Evolutionary conservation across 1,284 basidiomycete genomes (phyloP), one percentile per base, ranked within the genome.

Genomic region (Tylopilus sp.): DNA sequence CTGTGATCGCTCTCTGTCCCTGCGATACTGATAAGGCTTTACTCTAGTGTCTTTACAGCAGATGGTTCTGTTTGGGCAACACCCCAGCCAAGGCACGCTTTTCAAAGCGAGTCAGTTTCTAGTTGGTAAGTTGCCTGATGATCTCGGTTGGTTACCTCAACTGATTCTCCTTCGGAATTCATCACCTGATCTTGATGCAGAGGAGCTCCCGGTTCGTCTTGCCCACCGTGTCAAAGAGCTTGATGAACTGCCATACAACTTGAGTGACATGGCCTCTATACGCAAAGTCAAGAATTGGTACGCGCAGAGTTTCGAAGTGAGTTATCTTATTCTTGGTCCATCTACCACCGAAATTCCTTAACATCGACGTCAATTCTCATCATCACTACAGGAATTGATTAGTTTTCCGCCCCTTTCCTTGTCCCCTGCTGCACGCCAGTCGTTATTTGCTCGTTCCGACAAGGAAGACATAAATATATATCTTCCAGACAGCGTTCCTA

Each of bases 261-360:
- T 98, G 50, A 86, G 85, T 62, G 81, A 84, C 51, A 96, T 95
- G 94, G 88, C 91, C 0, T 91, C 88, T 37, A 98, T 99, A 59
- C 82, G 88, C 57, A 93, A 91, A 64, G 95, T 99, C 57, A 94
- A 94, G 76, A 87, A 96, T 65, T 99, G 95, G 95, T 99, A 99
- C 66, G 94, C 94, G 0, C 92, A 98, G 73, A 94, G 91, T n/a
- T 98, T 99, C 65, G 89, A 98, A 77, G 94, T 93, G 50, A 21
- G 58, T 59, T 24, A 17, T 28, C n/a, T 14, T 11, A 8, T 11
- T n/a, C 21, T 26, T 4, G 17, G 18, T 39, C 18, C 15, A 21
- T 26, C 34, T 18, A 9, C 9, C 14, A 11, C 15, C 28, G 34
- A 40, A 37, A n/a, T 30, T 21, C 15, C 17, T 17, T 14, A 17